A percentile compares a stretch with the other conserved stretches of the same genome.
These are phyloP conservation scores for Curvularia lunata DNA, from an alignment of 2,329 filamentous ascomycete species.

Conservation along the genomic window DNA sequence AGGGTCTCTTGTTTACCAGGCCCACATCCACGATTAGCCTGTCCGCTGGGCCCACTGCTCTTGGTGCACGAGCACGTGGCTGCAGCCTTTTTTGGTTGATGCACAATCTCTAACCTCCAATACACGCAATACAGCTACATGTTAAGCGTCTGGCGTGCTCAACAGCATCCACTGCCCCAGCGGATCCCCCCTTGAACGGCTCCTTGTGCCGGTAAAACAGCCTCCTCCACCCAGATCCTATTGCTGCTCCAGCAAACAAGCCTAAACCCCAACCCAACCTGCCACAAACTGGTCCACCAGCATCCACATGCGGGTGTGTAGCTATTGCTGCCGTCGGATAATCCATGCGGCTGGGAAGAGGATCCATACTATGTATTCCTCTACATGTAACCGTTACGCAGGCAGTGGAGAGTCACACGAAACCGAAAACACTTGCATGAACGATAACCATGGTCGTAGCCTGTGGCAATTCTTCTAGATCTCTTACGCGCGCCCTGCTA, in stretches of 20 bases:
- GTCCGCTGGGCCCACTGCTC: constrained; percentile 23
- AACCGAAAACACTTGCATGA: constrained; percentile 3
- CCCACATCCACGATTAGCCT: constrained; percentile 22
- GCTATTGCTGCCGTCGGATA: constrained; percentile 5
- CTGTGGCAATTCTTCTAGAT: constrained; percentile 7
- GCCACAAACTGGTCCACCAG: neutral
- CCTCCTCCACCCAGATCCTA: neutral
- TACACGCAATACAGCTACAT: constrained; percentile 15
- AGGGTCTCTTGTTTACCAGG: constrained; percentile 27
- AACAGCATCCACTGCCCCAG: constrained; percentile 13
- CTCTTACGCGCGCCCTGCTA: constrained; percentile 1
- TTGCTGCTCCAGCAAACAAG: neutral
- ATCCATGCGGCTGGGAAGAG: constrained; percentile 6
- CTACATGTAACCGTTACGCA: constrained; percentile 14
- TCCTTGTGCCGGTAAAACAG: neutral
- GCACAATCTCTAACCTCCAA: neutral
- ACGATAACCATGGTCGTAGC: constrained; percentile 3
- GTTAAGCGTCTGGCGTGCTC: constrained; percentile 10
- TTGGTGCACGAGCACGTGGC: constrained; percentile 28
- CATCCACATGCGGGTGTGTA: neutral
- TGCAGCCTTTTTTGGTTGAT: constrained; percentile 21
- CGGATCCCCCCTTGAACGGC: constrained; percentile 4
- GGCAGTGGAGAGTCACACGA: constrained; percentile 7
- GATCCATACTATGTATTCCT: neutral
- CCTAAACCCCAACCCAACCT: neutral